Evolutionary conservation across 306 rosid species (phyloP), one percentile per base, ranked within the genome.

Genomic region (Dalbergia cultrata): DNA sequence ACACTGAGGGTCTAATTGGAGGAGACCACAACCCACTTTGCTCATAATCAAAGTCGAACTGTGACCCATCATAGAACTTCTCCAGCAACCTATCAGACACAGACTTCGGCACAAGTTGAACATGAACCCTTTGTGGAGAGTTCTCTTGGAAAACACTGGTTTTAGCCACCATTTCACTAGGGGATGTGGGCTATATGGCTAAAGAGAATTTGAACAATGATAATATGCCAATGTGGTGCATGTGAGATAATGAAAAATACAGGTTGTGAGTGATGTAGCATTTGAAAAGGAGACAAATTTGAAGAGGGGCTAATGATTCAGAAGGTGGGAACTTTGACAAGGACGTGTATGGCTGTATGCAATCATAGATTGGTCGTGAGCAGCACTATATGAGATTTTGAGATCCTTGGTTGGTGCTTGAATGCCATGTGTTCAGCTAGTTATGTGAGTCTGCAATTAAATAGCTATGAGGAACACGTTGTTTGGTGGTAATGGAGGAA

Each of bases 1-100:
- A 94, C 54, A 79, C 98, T 0, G 85, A 86, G 8, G 93, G 89
- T 0, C 67, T 82, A 76, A 91, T 64, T 0, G 88, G 98, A 47
- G 98, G 98, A 85, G 98, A 94, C 98, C 98, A 94, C 61, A 94
- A 37, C 10, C 90, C 98, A 80, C 98, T 94, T 76, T 90, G 81
- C 73, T 89, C 93, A 75, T 90, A 91, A 82, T 92, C 95, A 33
- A 90, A 91, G 74, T 82, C 93, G 13, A 87, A 90, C 47, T 82
- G 80, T 8, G 92, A 68, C 14, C 75, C 88, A 52, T 94, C 98
- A n/a, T 81, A 83, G 85, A 90, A 94, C 69, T 94, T 94, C 22
- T 79, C 82, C 6, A 90, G 83, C 76, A 94, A 75, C 50, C 85
- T 82, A 34, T 94, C 97, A 3, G 97, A 91, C 4, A 88, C 84